phyloP scores from a whole-genome alignment of 2,329 filamentous ascomycete genomes.

The Fusarium sp. region DNA sequence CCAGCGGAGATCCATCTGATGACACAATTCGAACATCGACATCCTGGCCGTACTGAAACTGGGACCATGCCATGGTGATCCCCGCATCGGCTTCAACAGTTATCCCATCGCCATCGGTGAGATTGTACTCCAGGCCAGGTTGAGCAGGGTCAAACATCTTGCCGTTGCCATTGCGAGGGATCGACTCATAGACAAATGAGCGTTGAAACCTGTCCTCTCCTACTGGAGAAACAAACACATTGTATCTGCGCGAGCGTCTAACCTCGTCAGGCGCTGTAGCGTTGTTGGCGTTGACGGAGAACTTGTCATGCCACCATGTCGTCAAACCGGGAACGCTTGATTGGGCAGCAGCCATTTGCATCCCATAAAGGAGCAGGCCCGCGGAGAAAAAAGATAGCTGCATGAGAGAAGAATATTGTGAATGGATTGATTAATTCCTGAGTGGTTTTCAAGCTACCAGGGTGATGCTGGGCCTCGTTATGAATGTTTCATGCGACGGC shows the following conservation, averaged over 20 bases:
- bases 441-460: no score
- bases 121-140: slow-evolving; percentile 38
- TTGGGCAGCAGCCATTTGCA: no score
- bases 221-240: background rate
- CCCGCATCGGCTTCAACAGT: slow-evolving; percentile 47
- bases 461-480: no score
- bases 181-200: slow-evolving; percentile 52
- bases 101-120: slow-evolving; percentile 44
- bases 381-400: no score
- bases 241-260: background rate
- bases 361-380: no score
- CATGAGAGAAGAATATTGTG: no score
- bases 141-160: slow-evolving; percentile 44
- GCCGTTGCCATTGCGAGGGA: slow-evolving; percentile 52
- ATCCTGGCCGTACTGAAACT: slow-evolving; percentile 45
- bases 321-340: background rate
- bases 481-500: no score
- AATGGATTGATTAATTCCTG: no score
- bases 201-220: slow-evolving; percentile 28
- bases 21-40: slow-evolving; percentile 42
- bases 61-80: slow-evolving; percentile 52
- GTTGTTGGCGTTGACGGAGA: background rate
- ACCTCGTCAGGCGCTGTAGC: background rate
- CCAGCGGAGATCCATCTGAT: slow-evolving; percentile 16
- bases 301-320: background rate